Evolutionary conservation across 2,329 filamentous ascomycete species (phyloP).

Genomic region (Diaporthe aspalathi): DNA sequence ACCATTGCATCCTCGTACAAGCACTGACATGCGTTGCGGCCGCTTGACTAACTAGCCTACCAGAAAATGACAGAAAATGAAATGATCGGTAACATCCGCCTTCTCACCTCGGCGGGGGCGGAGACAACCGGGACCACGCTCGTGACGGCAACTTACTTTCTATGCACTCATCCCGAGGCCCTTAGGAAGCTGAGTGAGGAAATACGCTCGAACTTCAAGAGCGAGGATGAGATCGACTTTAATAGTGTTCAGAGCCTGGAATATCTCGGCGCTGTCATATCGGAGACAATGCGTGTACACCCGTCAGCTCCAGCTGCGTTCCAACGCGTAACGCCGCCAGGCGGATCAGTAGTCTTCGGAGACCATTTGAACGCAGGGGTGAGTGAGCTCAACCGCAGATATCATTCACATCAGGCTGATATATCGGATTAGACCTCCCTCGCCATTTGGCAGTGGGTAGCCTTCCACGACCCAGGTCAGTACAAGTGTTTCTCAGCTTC

Average conservation of each 20-base stretch:
- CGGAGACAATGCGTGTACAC: constrained; percentile 47
- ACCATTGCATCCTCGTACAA: neutral
- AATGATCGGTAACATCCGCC: constrained; percentile 39
- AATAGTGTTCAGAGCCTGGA: constrained; percentile 42
- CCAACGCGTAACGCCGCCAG: constrained; percentile 42
- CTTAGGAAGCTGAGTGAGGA: constrained; percentile 53
- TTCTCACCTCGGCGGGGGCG: constrained; percentile 57
- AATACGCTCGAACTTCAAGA: constrained; percentile 52
- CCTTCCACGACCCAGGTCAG: constrained; percentile 50
- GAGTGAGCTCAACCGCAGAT: constrained; percentile 39
- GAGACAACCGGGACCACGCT: constrained; percentile 63
- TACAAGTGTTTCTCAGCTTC: too few species aligned
- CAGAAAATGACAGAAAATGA: constrained; percentile 36
- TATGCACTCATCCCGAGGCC: constrained; percentile 52
- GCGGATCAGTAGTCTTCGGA: constrained; percentile 48
- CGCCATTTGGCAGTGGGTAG: constrained; percentile 55
- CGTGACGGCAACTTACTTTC: constrained; percentile 50
- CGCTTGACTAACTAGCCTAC: neutral
- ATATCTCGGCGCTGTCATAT: constrained; percentile 48
- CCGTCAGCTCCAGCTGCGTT: constrained; percentile 43
- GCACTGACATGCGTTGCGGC: too few species aligned
- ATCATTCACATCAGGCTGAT: neutral
- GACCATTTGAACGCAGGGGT: constrained; percentile 48
- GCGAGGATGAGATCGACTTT: constrained; percentile 46
- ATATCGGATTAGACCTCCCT: constrained; percentile 51